Conservation (phyloP, 1,284 basidiomycete genomes). For the Rhodotorula sp. region DNA sequence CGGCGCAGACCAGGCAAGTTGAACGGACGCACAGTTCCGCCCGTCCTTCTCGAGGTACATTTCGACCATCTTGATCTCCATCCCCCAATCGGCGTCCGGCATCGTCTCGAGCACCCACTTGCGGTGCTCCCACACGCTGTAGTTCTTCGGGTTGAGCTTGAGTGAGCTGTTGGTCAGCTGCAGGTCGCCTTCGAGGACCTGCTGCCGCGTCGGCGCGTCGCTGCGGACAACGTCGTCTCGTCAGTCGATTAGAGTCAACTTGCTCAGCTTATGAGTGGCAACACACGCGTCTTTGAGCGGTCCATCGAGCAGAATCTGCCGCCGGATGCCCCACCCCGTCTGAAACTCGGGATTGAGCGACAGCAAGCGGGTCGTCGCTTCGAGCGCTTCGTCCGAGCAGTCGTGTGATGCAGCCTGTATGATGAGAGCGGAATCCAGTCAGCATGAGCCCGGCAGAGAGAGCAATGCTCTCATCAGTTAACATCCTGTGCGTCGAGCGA, state of each 20-base stretch:
- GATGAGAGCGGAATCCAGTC: not conserved
- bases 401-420: constrained; percentile 14
- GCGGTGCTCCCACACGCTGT: constrained; percentile 96
- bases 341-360: constrained; percentile 61
- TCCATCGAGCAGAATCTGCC: constrained; percentile 71
- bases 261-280: no score
- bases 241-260: no score
- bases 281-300: constrained; percentile 57
- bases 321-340: constrained; percentile 88
- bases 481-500: not conserved
- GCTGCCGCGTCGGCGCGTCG: constrained; percentile 63
- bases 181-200: constrained; percentile 70
- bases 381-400: constrained; percentile 66
- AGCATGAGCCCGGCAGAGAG: constrained; percentile 55
- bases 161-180: constrained; percentile 75
- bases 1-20: no score
- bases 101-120: constrained; percentile 87
- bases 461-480: constrained; percentile 53
- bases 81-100: constrained; percentile 77
- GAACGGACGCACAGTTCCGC: constrained; percentile 73
- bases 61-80: constrained; percentile 80
- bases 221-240: constrained; percentile 52
- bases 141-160: constrained; percentile 84
- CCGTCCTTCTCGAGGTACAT: constrained; percentile 84
- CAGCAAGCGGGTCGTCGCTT: constrained; percentile 47